These are phyloP conservation scores for Letharia columbiana DNA, from an alignment of 495 filamentous ascomycete species.

Conservation along the genomic window DNA sequence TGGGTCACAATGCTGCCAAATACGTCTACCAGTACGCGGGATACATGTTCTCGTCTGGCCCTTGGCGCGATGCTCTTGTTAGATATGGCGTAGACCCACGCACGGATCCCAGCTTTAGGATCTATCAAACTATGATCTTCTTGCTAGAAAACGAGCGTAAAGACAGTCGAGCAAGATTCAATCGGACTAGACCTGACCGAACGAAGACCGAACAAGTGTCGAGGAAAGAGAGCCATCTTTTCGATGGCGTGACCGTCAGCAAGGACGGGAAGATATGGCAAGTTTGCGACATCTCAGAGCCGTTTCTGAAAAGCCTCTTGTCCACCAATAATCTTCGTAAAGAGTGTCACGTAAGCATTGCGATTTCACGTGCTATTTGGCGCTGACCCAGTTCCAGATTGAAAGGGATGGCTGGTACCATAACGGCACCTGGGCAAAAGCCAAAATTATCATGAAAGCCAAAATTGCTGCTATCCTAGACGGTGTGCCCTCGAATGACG, in stretches of 20 bases:
- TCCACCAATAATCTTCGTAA: slow-evolving; percentile 36
- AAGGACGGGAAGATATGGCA: slow-evolving; percentile 84
- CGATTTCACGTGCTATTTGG: slow-evolving; percentile 27
- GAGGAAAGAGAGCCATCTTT: slow-evolving; percentile 55
- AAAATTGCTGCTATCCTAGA: slow-evolving; percentile 53
- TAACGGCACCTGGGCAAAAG: slow-evolving; percentile 68
- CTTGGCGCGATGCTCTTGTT: slow-evolving; percentile 81
- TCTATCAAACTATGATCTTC: slow-evolving; percentile 86
- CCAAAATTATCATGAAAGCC: slow-evolving; percentile 73
- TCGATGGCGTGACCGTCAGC: slow-evolving; percentile 61
- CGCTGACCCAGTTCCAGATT: slow-evolving; percentile 39
- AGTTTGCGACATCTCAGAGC: slow-evolving; percentile 83
- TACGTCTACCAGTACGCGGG: slow-evolving; percentile 65
- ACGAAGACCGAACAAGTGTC: slow-evolving; percentile 5
- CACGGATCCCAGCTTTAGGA: slow-evolving; percentile 57
- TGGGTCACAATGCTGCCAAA: slow-evolving; percentile 51
- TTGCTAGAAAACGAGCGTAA: slow-evolving; percentile 34
- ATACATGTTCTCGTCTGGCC: slow-evolving; percentile 83
- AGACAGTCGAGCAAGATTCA: slow-evolving; percentile 18
- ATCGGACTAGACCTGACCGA: slow-evolving; percentile 11
- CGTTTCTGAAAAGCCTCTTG: slow-evolving; percentile 50
- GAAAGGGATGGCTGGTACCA: slow-evolving; percentile 70
- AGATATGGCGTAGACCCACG: slow-evolving; percentile 81
- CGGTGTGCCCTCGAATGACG: slow-evolving; percentile 22
- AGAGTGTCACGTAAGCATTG: slow-evolving; percentile 34